Percentiles rank a stretch among this genome's conserved stretches.
Evolutionary conservation across 2,329 filamentous ascomycete species (phyloP).

Genomic region (Akanthomyces lecanii): DNA sequence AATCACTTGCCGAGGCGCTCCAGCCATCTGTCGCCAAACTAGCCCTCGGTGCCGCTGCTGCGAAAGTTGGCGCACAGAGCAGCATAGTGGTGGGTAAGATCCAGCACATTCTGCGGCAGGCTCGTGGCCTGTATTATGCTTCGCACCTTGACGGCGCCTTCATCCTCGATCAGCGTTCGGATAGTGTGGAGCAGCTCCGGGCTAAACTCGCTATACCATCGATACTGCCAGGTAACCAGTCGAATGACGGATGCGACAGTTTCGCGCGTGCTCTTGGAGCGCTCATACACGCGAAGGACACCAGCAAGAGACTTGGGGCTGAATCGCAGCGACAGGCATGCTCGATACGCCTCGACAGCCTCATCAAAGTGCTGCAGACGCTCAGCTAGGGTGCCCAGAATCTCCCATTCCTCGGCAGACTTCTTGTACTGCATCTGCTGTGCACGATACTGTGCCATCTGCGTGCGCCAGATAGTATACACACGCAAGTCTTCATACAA

Average conservation of each 20-base stretch:
- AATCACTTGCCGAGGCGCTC: background rate
- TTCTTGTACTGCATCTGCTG: conserved; percentile 96
- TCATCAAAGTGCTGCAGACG: conserved; percentile 89
- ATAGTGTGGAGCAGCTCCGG: conserved; percentile 84
- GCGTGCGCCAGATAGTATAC: conserved; percentile 98
- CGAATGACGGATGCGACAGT: conserved; percentile 83
- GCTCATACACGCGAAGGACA: conserved; percentile 74
- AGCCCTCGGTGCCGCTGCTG: conserved; percentile 87
- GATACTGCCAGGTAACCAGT: conserved; percentile 95
- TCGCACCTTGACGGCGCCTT: conserved; percentile 93
- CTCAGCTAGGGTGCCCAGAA: conserved; percentile 87
- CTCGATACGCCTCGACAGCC: conserved; percentile 86
- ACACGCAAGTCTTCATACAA: conserved; percentile 96
- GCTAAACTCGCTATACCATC: conserved; percentile 99
- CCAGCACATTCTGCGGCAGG: conserved; percentile 85
- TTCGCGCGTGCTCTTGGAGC: conserved; percentile 71
- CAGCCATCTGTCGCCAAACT: conserved; percentile 25
- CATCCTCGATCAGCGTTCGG: conserved; percentile 90
- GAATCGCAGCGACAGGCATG: conserved; percentile 82
- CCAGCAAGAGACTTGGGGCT: conserved; percentile 89
- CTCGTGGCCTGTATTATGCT: conserved; percentile 97
- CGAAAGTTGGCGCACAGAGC: conserved; percentile 91
- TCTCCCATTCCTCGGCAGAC: conserved; percentile 96
- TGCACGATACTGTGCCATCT: conserved; percentile 91
- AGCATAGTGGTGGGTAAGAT: conserved; percentile 94